Evolutionary conservation across 1,284 basidiomycete species (phyloP).

Genomic region (Xerocomus minutiporus): DNA sequence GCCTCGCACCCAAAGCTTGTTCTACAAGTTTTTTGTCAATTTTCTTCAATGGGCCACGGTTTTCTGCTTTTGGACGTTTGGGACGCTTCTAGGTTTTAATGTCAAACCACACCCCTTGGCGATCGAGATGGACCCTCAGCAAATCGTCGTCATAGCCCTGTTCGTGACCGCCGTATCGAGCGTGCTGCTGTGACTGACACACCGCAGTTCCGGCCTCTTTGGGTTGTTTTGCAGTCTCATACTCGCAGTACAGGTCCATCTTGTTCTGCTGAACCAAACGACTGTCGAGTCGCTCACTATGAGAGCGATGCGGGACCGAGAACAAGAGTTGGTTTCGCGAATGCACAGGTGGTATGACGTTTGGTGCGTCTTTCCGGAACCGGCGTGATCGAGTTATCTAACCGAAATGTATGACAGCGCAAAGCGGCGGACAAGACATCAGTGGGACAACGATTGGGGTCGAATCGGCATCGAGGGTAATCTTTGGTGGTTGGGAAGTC

Average conservation of each 20-base stretch:
- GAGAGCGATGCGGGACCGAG: constrained; percentile 57
- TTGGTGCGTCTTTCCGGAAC: constrained; percentile 36
- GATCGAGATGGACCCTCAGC: constrained; percentile 24
- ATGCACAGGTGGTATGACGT: constrained; percentile 47
- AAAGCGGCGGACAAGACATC: constrained; percentile 39
- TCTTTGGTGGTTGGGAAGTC: constrained; percentile 77
- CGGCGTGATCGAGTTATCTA: neutral
- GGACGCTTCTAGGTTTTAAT: constrained; percentile 43
- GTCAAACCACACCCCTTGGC: constrained; percentile 25
- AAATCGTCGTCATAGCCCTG: constrained; percentile 30
- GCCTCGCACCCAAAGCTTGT: neutral
- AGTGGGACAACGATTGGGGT: constrained; percentile 81
- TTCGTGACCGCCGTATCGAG: constrained; percentile 9
- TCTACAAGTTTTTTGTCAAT: constrained; percentile 49
- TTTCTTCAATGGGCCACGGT: constrained; percentile 52
- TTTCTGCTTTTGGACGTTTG: constrained; percentile 50
- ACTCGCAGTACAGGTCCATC: constrained; percentile 51
- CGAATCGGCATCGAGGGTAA: constrained; percentile 68
- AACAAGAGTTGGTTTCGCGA: constrained; percentile 45
- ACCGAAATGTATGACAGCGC: constrained; percentile 36
- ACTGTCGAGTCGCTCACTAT: constrained; percentile 73
- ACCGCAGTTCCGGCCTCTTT: constrained; percentile 47
- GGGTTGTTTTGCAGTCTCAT: constrained; percentile 63
- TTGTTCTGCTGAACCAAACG: constrained; percentile 65
- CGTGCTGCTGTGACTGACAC: constrained; percentile 11